Conservation (phyloP, 1,139 yeast genomes). For the Spathaspora jeffriesii region DNA sequence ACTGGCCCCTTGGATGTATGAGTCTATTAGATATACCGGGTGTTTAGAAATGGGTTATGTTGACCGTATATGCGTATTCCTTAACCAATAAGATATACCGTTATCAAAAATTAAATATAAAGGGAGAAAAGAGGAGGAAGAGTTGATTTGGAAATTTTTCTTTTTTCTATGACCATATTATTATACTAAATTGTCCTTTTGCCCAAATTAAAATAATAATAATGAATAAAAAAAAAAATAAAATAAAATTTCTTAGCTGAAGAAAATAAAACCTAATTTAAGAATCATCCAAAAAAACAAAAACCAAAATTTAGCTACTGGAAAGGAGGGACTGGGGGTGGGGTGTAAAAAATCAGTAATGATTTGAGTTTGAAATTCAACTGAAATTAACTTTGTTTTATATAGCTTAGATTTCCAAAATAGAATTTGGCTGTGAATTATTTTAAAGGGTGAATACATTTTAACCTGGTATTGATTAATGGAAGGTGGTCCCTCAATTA, state of each 20-base stretch:
- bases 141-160: neutral
- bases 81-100: neutral
- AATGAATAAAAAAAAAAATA: neutral
- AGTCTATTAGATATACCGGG: conserved; percentile 1
- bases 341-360: neutral
- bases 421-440: no score
- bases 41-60: neutral
- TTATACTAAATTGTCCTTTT: neutral
- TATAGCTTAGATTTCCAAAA: no score
- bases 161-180: neutral
- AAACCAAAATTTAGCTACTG: neutral
- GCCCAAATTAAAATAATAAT: no score
- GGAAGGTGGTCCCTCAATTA: neutral
- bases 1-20: no score
- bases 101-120: neutral
- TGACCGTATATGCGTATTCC: neutral
- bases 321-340: neutral
- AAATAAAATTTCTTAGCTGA: conserved; percentile 1
- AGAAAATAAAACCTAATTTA: neutral
- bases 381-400: neutral
- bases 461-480: no score
- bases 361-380: neutral
- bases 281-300: conserved; percentile 1
- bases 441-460: no score
- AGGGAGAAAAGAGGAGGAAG: neutral